Percentiles rank a stretch among this genome's conserved stretches.
Evolutionary conservation across 2,329 filamentous ascomycete genomes (phyloP).

Genomic region (Claviceps paspali): DNA sequence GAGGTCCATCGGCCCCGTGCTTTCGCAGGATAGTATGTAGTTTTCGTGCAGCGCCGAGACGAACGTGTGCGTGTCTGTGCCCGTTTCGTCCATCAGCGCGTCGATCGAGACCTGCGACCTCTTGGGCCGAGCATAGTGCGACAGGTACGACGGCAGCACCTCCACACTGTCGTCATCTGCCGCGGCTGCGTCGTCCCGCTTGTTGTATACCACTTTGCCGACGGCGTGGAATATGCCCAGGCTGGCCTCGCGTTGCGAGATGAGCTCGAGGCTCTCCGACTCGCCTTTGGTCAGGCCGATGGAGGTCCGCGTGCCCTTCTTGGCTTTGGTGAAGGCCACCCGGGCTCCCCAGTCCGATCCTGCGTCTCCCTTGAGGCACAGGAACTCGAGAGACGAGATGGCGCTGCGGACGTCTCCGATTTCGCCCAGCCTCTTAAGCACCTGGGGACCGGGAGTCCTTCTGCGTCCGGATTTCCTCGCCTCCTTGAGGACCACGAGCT

Average conservation of each 20-base stretch:
- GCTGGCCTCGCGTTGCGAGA: constrained; percentile 77
- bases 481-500: constrained; percentile 72
- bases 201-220: constrained; percentile 94
- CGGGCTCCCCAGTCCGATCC: constrained; percentile 61
- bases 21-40: constrained; percentile 70
- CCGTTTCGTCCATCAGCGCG: constrained; percentile 77
- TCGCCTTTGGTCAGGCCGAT: constrained; percentile 60
- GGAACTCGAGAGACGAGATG: constrained; percentile 81
- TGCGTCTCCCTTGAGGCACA: constrained; percentile 71
- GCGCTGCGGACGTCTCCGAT: constrained; percentile 87
- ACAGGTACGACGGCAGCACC: constrained; percentile 42
- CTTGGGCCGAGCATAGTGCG: constrained; percentile 41
- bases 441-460: constrained; percentile 60
- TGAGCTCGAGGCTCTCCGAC: constrained; percentile 59
- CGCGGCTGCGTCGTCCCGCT: constrained; percentile 46
- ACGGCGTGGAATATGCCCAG: constrained; percentile 93
- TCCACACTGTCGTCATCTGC: constrained; percentile 27
- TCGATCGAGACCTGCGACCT: constrained; percentile 54
- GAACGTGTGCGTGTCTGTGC: constrained; percentile 83
- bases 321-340: constrained; percentile 53
- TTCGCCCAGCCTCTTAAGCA: constrained; percentile 67
- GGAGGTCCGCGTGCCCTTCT: constrained; percentile 40
- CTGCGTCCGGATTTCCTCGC: constrained; percentile 60
- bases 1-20: constrained; percentile 30
- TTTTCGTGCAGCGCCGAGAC: constrained; percentile 88